Evolutionary conservation across 345 rosid species (phyloP).

Genomic region (Trapa incisa): DNA sequence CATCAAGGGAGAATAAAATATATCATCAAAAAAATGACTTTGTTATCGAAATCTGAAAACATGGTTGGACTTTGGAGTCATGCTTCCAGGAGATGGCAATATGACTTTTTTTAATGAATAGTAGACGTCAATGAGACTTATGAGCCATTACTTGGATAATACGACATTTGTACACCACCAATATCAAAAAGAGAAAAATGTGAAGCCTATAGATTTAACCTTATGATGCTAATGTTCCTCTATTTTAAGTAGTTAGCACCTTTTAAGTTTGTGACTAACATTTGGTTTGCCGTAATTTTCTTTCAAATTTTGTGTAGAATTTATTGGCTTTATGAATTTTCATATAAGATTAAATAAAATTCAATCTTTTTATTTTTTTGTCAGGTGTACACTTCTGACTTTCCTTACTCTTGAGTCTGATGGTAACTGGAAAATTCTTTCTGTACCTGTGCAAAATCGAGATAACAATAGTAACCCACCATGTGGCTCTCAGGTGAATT

Average conservation of each 20-base stretch:
- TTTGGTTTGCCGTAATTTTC: not conserved
- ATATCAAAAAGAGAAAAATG: too few species aligned
- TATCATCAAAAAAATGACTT: not conserved
- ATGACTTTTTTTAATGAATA: too few species aligned
- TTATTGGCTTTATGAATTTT: not conserved
- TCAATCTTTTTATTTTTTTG: constrained; percentile 1
- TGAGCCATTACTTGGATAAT: too few species aligned
- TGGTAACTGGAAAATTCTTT: constrained; percentile 24
- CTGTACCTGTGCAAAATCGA: constrained; percentile 20
- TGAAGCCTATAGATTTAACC: too few species aligned
- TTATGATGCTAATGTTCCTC: too few species aligned
- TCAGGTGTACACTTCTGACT: constrained; percentile 20
- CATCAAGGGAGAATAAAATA: not conserved
- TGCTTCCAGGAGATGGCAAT: too few species aligned
- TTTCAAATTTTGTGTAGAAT: not conserved
- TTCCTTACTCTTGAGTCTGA: constrained; percentile 18
- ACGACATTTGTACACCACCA: too few species aligned
- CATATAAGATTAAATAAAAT: not conserved
- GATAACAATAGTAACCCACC: constrained; percentile 17
- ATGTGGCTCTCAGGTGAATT: constrained; percentile 18
- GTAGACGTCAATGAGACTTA: too few species aligned
- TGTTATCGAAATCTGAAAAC: too few species aligned
- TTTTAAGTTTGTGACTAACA: not conserved
- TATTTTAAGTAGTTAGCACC: too few species aligned
- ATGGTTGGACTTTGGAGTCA: too few species aligned